Conservation (phyloP, 371 early-diverging fungal species). For the Mycotypha africana region DNA sequence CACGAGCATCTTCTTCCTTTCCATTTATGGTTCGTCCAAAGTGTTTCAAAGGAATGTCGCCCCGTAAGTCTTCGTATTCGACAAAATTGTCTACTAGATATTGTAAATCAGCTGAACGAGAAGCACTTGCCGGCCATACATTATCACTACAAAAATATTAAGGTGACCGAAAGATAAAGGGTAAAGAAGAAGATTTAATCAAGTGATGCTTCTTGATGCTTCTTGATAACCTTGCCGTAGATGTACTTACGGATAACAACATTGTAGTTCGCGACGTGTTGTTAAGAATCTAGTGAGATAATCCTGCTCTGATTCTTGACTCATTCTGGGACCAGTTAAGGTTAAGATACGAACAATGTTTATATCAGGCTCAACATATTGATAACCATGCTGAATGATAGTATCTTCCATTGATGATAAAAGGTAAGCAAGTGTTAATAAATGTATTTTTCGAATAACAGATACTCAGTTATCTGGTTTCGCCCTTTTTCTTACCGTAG, state of each 20-base stretch:
- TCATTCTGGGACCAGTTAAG: conserved; percentile 21
- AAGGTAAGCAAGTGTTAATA: too few relatives aligned
- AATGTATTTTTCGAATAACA: too few relatives aligned
- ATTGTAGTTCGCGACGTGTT: conserved; percentile 27
- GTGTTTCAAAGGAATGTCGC: conserved; percentile 2
- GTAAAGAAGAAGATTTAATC: not conserved
- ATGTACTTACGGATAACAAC: conserved; percentile 40
- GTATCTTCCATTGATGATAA: conserved; percentile 16
- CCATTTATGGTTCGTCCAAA: conserved; percentile 19
- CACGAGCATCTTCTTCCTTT: conserved; percentile 2
- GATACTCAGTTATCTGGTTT: not conserved
- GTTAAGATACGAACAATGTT: conserved; percentile 26
- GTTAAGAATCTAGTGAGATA: conserved; percentile 30
- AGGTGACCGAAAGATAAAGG: not conserved
- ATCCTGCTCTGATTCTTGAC: conserved; percentile 17
- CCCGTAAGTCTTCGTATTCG: conserved; percentile 10
- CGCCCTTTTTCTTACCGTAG: conserved; percentile 35
- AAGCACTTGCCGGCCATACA: conserved; percentile 36
- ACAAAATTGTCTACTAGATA: conserved; percentile 20
- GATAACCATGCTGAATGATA: conserved; percentile 39
- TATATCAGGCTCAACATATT: conserved; percentile 32
- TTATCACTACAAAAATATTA: conserved; percentile 18
- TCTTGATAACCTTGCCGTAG: too few relatives aligned
- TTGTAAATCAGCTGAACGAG: conserved; percentile 23
- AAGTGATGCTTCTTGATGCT: too few relatives aligned